Evolutionary conservation across 163 green algal species (phyloP).

Genomic region (Scenedesmus sp.): DNA sequence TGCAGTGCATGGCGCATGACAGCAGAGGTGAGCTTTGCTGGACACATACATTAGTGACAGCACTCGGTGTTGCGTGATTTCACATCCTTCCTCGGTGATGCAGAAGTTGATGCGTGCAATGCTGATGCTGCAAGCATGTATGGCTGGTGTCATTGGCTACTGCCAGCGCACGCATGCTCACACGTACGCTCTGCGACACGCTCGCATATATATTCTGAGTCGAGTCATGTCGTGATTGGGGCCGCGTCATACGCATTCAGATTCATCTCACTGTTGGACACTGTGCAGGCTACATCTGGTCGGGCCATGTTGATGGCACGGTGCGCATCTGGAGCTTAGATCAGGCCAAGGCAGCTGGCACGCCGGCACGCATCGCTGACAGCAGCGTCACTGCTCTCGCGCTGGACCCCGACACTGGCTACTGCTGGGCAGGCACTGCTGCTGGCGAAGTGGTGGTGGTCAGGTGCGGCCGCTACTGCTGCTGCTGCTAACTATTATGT

Average conservation of each 20-base stretch:
- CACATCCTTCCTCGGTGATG: too few relatives aligned
- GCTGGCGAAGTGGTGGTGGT: conserved; percentile 43
- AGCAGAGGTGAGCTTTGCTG: neutral
- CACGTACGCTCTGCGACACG: too few relatives aligned
- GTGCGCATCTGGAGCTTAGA: conserved; percentile 32
- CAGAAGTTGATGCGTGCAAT: too few relatives aligned
- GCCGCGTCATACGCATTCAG: neutral
- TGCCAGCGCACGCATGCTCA: too few relatives aligned
- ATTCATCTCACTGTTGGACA: neutral
- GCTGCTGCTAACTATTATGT: neutral
- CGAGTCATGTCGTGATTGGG: too few relatives aligned
- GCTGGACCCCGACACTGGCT: conserved; percentile 36
- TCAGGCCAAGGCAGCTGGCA: conserved; percentile 20
- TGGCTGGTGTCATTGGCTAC: neutral
- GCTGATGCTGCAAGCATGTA: too few relatives aligned
- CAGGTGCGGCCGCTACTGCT: neutral
- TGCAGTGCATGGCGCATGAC: conserved; percentile 42
- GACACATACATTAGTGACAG: neutral
- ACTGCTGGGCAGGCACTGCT: conserved; percentile 43
- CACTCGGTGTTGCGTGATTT: too few relatives aligned
- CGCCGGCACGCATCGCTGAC: neutral
- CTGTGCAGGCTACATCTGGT: conserved; percentile 39
- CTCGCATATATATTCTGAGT: neutral
- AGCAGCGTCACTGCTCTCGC: conserved; percentile 34
- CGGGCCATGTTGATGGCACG: conserved; percentile 42